Conservation (phyloP, 2,329 filamentous ascomycete genomes). For the Neocatenulostroma microsporum region DNA sequence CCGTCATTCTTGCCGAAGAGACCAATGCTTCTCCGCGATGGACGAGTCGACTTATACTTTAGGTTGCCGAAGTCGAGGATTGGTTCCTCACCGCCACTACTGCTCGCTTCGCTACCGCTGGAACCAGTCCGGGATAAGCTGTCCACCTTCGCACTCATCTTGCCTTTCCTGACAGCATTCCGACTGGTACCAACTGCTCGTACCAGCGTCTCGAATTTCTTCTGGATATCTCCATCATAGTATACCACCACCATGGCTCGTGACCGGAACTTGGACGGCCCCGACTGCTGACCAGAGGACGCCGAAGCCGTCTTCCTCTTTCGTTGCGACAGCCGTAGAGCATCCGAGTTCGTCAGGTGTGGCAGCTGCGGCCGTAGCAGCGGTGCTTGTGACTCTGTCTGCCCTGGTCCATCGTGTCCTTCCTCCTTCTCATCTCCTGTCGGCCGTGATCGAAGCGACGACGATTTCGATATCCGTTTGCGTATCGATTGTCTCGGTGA, state of each 20-base stretch:
- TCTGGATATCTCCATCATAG: slow-evolving; percentile 82
- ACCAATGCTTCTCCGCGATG: neutral
- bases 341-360: slow-evolving; percentile 23
- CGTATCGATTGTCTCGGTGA: neutral
- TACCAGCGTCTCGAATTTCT: slow-evolving; percentile 73
- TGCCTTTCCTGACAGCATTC: slow-evolving; percentile 79
- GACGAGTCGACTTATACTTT: slow-evolving; percentile 24
- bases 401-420: neutral
- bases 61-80: slow-evolving; percentile 33
- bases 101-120: slow-evolving; percentile 26
- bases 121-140: slow-evolving; percentile 33
- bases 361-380: slow-evolving; percentile 17
- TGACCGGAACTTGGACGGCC: slow-evolving; percentile 54
- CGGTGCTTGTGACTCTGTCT: slow-evolving; percentile 2
- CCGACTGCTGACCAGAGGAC: slow-evolving; percentile 32
- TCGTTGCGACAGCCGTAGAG: slow-evolving; percentile 22
- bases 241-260: slow-evolving; percentile 78
- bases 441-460: slow-evolving; percentile 17
- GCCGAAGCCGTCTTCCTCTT: slow-evolving; percentile 41
- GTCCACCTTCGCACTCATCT: slow-evolving; percentile 68
- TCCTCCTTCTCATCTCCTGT: neutral
- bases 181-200: slow-evolving; percentile 71
- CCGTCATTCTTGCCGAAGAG: slow-evolving; percentile 12
- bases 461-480: slow-evolving; percentile 13
- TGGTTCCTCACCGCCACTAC: slow-evolving; percentile 27